Conservation (phyloP, 371 early-diverging fungal species). For the Rhizomucor pusillus region DNA sequence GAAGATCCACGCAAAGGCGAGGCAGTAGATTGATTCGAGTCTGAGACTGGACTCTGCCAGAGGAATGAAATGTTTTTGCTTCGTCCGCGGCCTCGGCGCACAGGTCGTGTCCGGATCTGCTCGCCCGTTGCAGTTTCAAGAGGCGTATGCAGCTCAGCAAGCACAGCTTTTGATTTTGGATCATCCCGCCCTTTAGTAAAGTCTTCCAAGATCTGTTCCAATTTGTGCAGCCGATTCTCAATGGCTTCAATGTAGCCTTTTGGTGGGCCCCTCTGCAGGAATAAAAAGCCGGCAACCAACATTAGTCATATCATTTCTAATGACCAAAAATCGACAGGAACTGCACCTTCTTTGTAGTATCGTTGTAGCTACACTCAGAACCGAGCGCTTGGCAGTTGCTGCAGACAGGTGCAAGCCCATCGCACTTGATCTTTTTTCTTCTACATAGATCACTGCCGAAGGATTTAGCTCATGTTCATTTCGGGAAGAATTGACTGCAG, state of each 20-base stretch:
- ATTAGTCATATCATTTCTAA: too few species aligned
- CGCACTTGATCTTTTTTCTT: conserved; percentile 66
- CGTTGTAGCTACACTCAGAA: conserved; percentile 43
- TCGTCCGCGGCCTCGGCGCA: conserved; percentile 29
- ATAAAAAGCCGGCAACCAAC: too few species aligned
- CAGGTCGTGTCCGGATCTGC: conserved; percentile 39
- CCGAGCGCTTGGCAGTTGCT: conserved; percentile 41
- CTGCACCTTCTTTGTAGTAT: conserved; percentile 45
- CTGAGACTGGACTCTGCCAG: neutral
- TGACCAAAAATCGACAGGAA: neutral
- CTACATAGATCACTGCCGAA: conserved; percentile 54
- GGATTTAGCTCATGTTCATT: neutral
- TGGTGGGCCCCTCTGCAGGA: conserved; percentile 54
- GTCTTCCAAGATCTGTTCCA: conserved; percentile 57
- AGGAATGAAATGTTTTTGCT: conserved; percentile 24
- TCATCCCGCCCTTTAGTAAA: conserved; percentile 51
- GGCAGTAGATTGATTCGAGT: neutral
- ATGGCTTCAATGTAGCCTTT: conserved; percentile 78
- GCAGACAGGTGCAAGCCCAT: conserved; percentile 56
- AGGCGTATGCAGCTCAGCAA: conserved; percentile 57
- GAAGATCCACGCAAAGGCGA: neutral
- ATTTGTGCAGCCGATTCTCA: conserved; percentile 60
- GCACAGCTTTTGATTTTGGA: conserved; percentile 48
- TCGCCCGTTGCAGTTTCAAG: conserved; percentile 44
- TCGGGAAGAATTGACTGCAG: neutral